These are phyloP conservation scores for Panellus pusillus DNA, from an alignment of 768 basidiomycete species.

Conservation along the genomic window DNA sequence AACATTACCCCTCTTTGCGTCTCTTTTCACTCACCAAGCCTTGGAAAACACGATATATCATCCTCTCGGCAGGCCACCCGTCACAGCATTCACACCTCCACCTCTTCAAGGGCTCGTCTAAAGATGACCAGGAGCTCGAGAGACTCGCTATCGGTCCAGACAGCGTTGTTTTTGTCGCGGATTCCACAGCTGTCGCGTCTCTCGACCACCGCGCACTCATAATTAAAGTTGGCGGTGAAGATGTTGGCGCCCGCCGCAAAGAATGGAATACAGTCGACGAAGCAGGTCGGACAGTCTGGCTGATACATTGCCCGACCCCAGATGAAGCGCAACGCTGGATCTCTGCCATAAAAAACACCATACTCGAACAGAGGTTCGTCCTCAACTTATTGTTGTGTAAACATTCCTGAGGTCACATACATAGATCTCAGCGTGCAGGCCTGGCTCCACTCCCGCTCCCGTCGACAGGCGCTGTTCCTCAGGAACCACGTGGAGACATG, in stretches of 20 bases:
- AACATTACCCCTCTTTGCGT: constrained; percentile 69
- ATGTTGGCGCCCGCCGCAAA: constrained; percentile 50
- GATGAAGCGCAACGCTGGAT: constrained; percentile 77
- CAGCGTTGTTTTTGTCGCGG: constrained; percentile 73
- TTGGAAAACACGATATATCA: constrained; percentile 12
- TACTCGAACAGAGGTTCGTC: constrained; percentile 66
- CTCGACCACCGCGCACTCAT: constrained; percentile 50
- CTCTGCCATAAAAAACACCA: constrained; percentile 65
- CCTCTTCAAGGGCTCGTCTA: constrained; percentile 57
- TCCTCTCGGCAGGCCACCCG: constrained; percentile 36
- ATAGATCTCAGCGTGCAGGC: constrained; percentile 69
- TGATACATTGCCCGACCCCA: constrained; percentile 63
- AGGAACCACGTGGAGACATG: constrained; percentile 77
- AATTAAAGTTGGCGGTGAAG: constrained; percentile 67
- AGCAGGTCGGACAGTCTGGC: constrained; percentile 62
- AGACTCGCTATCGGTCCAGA: constrained; percentile 75
- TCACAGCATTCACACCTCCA: constrained; percentile 61
- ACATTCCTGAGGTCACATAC: constrained; percentile 1
- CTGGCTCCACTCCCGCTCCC: constrained; percentile 44
- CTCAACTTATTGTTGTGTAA: neutral
- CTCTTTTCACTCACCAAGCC: constrained; percentile 66
- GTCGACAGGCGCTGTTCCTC: constrained; percentile 33
- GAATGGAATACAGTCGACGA: constrained; percentile 45
- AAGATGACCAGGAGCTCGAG: constrained; percentile 71
- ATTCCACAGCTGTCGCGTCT: constrained; percentile 30